Evolutionary conservation across 2,329 filamentous ascomycete species (phyloP), one percentile per base, ranked within the genome.

Genomic region (Exserohilum turcica): DNA sequence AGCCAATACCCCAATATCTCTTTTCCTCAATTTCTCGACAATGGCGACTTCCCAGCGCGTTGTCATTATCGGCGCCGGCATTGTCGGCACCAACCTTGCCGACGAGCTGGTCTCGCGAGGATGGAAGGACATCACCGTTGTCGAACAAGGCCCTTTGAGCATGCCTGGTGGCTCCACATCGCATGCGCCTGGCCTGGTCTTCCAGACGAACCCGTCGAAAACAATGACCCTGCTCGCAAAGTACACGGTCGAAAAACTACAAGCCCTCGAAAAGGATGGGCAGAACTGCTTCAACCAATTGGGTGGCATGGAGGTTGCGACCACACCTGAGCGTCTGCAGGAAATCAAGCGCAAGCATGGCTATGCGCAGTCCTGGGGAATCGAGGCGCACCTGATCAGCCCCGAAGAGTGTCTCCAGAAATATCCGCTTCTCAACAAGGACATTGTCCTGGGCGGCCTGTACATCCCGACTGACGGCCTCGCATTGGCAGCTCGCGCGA

Each of bases 81-180:
- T 87, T 52, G 85, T 87, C 52, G 85, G 85, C 40, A 79, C 80
- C 52, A 87, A 87, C 54, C 72, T 87, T 43, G 85, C 85, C 43
- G 85, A 87, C 61, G 85, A 87, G 77, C 79, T 87, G 63, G 78
- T 84, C 60, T 77, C 78, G 19, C 80, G 83, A 63, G 85, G 85
- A 76, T 87, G 85, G 84, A 80, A 68, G 48, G 72, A 86, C 67
- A 84, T 87, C 68, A 87, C 84, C 15, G 84, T 87, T 43, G 74
- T 87, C 57, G 85, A 87, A 59, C 85, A 87, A 68, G 85, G 85
- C 0, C 85, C 85, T 2, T 68, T 87, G 58, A 74, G 77, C 52
- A 82, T 87, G 79, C 85, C 85, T 0, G 85, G 85, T 21, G 85
- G 85, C 38, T 87, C 85, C 24, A 87, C 85, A 6, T 87, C 84